phyloP scores from a whole-genome alignment of 2,329 filamentous ascomycete species.

The Colletotrichum salicis region DNA sequence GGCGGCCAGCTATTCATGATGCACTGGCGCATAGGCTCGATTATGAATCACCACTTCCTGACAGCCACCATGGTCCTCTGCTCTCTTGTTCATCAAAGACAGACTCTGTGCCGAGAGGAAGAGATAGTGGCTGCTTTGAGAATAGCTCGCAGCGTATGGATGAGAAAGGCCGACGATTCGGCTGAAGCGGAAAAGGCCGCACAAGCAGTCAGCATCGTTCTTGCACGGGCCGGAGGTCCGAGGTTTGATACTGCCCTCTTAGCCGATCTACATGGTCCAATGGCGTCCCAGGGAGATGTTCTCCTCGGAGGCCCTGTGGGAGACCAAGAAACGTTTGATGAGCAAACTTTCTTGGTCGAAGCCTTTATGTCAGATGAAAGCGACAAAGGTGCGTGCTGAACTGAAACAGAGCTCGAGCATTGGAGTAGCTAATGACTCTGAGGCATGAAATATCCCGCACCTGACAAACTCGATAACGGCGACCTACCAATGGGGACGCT shows the following conservation, averaged over 20 bases:
- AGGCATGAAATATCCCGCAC: background rate
- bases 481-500: background rate
- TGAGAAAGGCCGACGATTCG: background rate
- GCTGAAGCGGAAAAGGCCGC: background rate
- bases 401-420: background rate
- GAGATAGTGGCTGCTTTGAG: conserved; percentile 8
- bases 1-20: conserved; percentile 38
- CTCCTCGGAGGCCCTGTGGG: background rate
- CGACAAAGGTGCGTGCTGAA: background rate
- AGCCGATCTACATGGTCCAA: background rate
- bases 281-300: background rate
- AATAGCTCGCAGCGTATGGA: background rate
- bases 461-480: background rate
- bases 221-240: conserved; percentile 13
- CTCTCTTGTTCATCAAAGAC: background rate
- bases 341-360: background rate
- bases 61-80: conserved; percentile 41
- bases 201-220: conserved; percentile 17
- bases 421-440: background rate
- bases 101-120: background rate
- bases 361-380: background rate
- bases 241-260: conserved; percentile 9
- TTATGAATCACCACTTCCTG: conserved; percentile 39
- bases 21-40: conserved; percentile 23
- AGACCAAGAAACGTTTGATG: background rate